Evolutionary conservation across 2,329 filamentous ascomycete species (phyloP), one percentile per base, ranked within the genome.

Genomic region (Nothopassalora personata): DNA sequence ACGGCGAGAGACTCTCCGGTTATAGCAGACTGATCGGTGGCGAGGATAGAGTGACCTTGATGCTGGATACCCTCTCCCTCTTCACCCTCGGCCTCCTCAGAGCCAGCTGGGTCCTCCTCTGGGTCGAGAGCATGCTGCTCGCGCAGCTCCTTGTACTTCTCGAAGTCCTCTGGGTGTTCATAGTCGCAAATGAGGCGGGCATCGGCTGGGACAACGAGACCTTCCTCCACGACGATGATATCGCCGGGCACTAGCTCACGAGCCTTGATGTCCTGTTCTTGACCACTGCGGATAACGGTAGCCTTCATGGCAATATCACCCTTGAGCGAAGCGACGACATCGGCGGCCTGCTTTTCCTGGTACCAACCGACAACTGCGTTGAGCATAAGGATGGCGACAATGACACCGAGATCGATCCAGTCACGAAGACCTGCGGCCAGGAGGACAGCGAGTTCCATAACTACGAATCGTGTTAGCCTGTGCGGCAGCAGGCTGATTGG

Each of bases 351-450:
- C 79, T 90, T 90, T 77, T 90, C 87, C 74, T 90, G 87, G 75
- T 90, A 90, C 84, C 87, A 90, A 79, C 87, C 87, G 73, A 90
- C 87, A 64, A 86, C 77, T 65, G 87, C 87, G 78, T 91, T 91
- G 63, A 91, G 85, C 71, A 86, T 68, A 57, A 91, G 78, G 75
- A 91, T 90, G 79, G 83, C 87, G 68, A 86, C 83, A 73, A 90
- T 90, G 74, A 91, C 86, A 82, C 86, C 87, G 67, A 90, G 82
- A 78, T 91, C 87, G 65, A 89, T 82, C 87, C 87, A 90, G 76
- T 89, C 86, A 73, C 82, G 81, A 64, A 91, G 85, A 82, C 87
- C 87, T 71, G 85, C 85, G 67, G 87, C 86, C 69, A 91, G 80
- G 55, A 89, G 76, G 70, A 88, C 87, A 77, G 87, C 87, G 71